Conservation (phyloP, 805 yeast species). For the Saccharomycopsis fodiens region DNA sequence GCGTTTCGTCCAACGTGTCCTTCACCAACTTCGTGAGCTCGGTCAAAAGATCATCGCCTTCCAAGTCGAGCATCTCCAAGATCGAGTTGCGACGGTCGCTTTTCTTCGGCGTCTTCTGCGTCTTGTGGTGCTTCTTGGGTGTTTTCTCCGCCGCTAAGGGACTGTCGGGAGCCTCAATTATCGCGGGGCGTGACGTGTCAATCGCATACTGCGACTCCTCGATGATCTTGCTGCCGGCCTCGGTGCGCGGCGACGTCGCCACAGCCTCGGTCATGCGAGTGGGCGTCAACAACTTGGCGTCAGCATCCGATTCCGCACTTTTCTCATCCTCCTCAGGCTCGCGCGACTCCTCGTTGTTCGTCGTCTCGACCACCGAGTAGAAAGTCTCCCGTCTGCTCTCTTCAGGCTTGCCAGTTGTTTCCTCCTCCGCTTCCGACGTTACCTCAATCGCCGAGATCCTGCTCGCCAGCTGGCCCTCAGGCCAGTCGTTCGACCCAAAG, state of each 20-base stretch:
- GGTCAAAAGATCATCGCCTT: constrained; percentile 17
- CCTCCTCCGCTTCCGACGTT: not conserved
- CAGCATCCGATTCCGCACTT: not conserved
- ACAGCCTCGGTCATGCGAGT: constrained; percentile 27
- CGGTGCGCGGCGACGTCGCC: constrained; percentile 27
- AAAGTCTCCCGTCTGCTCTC: not conserved
- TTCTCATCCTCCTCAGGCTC: not conserved
- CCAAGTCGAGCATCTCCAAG: constrained; percentile 15
- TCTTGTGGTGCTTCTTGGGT: not conserved
- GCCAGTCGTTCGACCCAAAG: not conserved
- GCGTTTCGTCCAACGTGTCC: constrained; percentile 7
- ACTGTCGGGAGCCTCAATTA: constrained; percentile 14
- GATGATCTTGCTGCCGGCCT: constrained; percentile 23
- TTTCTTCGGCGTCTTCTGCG: not conserved
- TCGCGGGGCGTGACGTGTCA: constrained; percentile 19
- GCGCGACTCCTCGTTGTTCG: not conserved
- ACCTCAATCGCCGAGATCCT: not conserved
- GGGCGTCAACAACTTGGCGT: constrained; percentile 22
- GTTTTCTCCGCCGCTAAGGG: constrained; percentile 8
- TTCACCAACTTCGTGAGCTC: constrained; percentile 17
- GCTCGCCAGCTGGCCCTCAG: not conserved
- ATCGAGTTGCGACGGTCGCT: constrained; percentile 3
- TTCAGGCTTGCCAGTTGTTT: not conserved
- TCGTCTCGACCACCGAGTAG: not conserved
- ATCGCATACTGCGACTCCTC: constrained; percentile 21